Evolutionary conservation across 2,329 filamentous ascomycete genomes (phyloP).

Genomic region (Elsinoe perseae): DNA sequence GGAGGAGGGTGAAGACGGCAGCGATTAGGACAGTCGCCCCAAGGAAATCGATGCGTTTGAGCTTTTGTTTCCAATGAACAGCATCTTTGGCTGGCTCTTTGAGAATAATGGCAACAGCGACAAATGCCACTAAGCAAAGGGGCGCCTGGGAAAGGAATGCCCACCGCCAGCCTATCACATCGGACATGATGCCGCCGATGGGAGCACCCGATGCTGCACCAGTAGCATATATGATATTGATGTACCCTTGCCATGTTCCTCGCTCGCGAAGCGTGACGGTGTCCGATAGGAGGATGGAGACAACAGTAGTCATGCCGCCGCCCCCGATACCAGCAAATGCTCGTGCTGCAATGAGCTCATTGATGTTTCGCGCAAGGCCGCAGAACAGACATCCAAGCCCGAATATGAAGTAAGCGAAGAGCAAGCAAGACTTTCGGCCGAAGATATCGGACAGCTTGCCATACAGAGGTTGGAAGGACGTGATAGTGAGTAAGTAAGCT

Average conservation of each 20-base stretch:
- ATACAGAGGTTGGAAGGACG: constrained; percentile 67
- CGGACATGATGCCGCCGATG: constrained; percentile 61
- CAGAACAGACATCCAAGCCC: constrained; percentile 57
- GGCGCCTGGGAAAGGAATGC: constrained; percentile 66
- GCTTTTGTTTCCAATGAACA: constrained; percentile 56
- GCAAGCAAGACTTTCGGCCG: constrained; percentile 57
- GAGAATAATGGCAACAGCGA: constrained; percentile 55
- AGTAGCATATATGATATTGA: constrained; percentile 63
- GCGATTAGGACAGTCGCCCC: constrained; percentile 59
- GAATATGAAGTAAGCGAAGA: constrained; percentile 59
- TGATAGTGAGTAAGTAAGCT: constrained; percentile 64
- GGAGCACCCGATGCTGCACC: constrained; percentile 65
- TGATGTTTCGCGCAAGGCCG: constrained; percentile 55
- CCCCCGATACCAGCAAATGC: constrained; percentile 59
- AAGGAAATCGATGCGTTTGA: constrained; percentile 63
- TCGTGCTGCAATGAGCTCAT: constrained; percentile 58
- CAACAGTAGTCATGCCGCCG: constrained; percentile 63
- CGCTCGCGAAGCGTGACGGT: constrained; percentile 61
- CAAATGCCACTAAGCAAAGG: constrained; percentile 57
- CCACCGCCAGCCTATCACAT: constrained; percentile 70
- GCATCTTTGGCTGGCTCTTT: constrained; percentile 52
- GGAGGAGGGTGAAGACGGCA: constrained; percentile 57
- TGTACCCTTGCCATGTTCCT: constrained; percentile 65
- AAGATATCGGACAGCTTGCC: constrained; percentile 66
- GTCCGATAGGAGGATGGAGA: constrained; percentile 63